Base-by-base conservation (phyloP, 805 yeast species). In the Candida oleophila region DNA sequence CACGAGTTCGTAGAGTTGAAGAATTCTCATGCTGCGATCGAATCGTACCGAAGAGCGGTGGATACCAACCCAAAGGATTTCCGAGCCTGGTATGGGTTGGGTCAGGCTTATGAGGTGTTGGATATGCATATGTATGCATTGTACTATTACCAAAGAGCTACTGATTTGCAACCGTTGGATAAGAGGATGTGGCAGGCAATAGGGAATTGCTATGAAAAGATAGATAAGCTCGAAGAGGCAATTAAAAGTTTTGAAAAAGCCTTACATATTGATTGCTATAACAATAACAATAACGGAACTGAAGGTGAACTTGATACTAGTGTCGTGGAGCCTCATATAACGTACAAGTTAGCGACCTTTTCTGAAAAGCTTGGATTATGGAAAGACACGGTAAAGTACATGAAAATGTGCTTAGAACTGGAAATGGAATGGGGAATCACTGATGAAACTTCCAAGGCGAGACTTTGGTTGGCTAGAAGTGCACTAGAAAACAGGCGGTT, bases 31-130 rank as follows among this genome's bases (percentile, higher is more conserved):
- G 98, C 98, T 1, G 99, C 99, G 1, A 94, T 94, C 45, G 97
- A 92, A 69, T 83, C 95, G 48, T 94, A 94, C 61, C 71, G 98
- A 54, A 71, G 96, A 38, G 99, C 98, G 0, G 92, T 91, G 1
- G 97, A 90, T 61, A 84, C 91, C 2, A 89, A 88, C 59, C 78
- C 83, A 39, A 85, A 87, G 59, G 99, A 94, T 62, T 95, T 87
- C 63, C 74, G 96, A 43, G 98, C 98, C 0, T 94, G 99, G 99
- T 94, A 92, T 64, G 99, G 99, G 1, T 72, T 94, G 44, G 99
- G 99, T 0, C 98, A 94, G 66, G 98, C 98, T 1, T 94, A 94
- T 62, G 99, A 94, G 64, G 96, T 94, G 9, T 70, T 92, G 46
- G 97, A 92, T 55, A 92, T 92, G 97, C 94, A 89, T 61, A 72